These are phyloP conservation scores for Aspergillus ibericus DNA, from an alignment of 2,329 filamentous ascomycete species.

Conservation along the genomic window DNA sequence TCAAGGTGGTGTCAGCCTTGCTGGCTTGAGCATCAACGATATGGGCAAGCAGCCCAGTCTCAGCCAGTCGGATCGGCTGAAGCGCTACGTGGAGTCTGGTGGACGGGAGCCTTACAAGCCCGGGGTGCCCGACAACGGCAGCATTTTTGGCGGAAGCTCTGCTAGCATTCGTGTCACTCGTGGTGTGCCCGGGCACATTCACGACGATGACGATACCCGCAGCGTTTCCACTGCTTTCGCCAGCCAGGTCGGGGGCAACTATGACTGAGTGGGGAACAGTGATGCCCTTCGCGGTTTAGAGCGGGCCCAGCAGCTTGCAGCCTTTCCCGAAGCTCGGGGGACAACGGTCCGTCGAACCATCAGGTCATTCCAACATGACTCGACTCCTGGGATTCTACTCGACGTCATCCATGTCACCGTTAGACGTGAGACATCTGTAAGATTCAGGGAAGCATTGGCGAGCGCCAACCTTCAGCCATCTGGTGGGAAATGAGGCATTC, in stretches of 20 bases:
- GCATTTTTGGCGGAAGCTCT: conserved; percentile 65
- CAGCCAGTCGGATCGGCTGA: conserved; percentile 85
- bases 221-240: conserved; percentile 96
- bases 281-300: conserved; percentile 12
- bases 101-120: conserved; percentile 61
- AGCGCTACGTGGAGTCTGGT: conserved; percentile 88
- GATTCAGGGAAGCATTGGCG: conserved; percentile 15
- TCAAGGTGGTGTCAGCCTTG: conserved; percentile 85
- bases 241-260: conserved; percentile 77
- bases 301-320: conserved; percentile 15
- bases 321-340: conserved; percentile 13
- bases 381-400: conserved; percentile 14
- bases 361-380: conserved; percentile 16
- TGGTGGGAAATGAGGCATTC: conserved; percentile 13
- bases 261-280: conserved; percentile 52
- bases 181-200: conserved; percentile 41
- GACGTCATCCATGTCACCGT: conserved; percentile 11
- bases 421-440: conserved; percentile 15
- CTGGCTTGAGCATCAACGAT: conserved; percentile 74
- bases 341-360: conserved; percentile 17
- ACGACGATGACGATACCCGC: conserved; percentile 86
- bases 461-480: conserved; percentile 12
- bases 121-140: conserved; percentile 57
- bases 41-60: conserved; percentile 70
- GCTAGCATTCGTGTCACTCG: conserved; percentile 51